Conservation (phyloP, 345 rosid genomes). For the Iberis pinnata region DNA sequence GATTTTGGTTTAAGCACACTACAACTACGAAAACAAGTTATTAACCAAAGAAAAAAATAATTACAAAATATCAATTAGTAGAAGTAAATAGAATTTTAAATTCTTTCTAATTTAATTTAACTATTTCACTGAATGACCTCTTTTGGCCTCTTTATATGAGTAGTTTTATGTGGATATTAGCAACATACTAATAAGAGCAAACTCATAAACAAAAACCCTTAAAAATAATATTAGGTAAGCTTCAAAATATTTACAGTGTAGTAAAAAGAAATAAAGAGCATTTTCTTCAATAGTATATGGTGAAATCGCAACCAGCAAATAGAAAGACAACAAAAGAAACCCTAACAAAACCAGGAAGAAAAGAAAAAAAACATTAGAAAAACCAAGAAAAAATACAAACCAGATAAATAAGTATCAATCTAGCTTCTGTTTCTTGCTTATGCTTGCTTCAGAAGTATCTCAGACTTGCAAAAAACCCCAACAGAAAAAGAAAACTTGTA, state of each 20-base stretch:
- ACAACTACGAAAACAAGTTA: too few relatives aligned
- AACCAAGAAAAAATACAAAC: conserved; percentile 22
- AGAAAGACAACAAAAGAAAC: conserved; percentile 6
- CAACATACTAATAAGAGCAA: background rate
- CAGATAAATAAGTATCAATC: conserved; percentile 14
- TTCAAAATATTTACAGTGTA: conserved; percentile 35
- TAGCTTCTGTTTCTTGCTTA: conserved; percentile 27
- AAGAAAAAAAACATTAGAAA: conserved; percentile 2
- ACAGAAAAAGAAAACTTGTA: conserved; percentile 13
- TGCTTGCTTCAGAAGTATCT: conserved; percentile 24
- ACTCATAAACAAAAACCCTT: conserved; percentile 16
- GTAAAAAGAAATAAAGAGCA: conserved; percentile 30
- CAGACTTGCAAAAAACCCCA: conserved; percentile 21
- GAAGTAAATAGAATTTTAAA: too few relatives aligned
- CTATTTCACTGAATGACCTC: too few relatives aligned
- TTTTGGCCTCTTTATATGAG: too few relatives aligned
- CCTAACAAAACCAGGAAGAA: too few relatives aligned
- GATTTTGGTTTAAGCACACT: too few relatives aligned
- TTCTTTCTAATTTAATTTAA: too few relatives aligned
- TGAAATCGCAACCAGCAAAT: conserved; percentile 13
- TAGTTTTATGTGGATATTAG: background rate
- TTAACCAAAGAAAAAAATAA: too few relatives aligned
- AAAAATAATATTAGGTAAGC: conserved; percentile 16
- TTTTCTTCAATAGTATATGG: conserved; percentile 23
- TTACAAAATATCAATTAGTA: too few relatives aligned